Base-by-base conservation (phyloP, 306 rosid species). In the Casuarina cunninghamiana region DNA sequence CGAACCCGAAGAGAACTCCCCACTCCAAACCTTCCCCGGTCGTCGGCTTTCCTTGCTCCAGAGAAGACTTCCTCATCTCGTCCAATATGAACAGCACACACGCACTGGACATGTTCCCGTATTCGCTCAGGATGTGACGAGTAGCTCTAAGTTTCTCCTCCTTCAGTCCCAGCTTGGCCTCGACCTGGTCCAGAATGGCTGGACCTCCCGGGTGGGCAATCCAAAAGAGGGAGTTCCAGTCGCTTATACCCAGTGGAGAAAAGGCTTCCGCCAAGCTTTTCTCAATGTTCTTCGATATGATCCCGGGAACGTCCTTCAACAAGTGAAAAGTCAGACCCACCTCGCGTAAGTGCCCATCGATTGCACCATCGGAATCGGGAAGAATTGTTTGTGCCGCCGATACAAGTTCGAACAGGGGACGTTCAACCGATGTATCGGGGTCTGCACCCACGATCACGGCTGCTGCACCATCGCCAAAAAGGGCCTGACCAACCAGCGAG, bases 191-290 rank as follows among this genome's bases (percentile, higher is more conserved):
- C 9, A 89, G 51, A 57, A 89, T 89, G 0, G 93, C 89, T 0
- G 91, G 93, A 3, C 93, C 93, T 17, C 93, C 93, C 0, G 93
- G 93, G n/a, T 87, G 93, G 0, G 91, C 91, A 0, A 89, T 48
- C 93, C 93, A 89, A 43, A 89, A 89, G 0, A 89, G 13, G 0
- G 93, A 89, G 53, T 89, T 89, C 93, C 93, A 87, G 1, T 89
- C 91, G 1, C 41, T 77, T 16, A 89, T 87, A 0, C 93, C 91
- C 2, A 89, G 72, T 0, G 88, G 90, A 0, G 72, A 6, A 45
- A 89, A 89, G 1, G 93, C 89, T 13, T 89, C 91, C 5, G 16
- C 71, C 9, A 87, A 63, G 43, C 88, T 87, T 69, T 89, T 89
- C 82, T 89, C 90, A 3, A 87, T 83, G 82, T 89, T 84, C 80